These are phyloP conservation scores for Coemansia sp. DNA, from an alignment of 192 early-diverging fungal genomes.

Conservation along the genomic window DNA sequence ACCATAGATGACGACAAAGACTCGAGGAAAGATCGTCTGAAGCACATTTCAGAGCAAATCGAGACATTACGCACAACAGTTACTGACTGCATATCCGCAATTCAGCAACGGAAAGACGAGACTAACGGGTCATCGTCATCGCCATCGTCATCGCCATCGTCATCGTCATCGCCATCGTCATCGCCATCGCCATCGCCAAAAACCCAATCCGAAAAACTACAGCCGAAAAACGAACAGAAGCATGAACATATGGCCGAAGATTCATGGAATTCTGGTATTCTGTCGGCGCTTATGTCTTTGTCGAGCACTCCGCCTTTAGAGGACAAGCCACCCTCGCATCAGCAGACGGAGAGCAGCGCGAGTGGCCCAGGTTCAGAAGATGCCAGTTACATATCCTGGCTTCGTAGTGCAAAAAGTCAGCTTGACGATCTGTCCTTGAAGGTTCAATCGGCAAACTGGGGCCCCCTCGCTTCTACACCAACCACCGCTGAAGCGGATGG, in stretches of 20 bases:
- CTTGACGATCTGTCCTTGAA: conserved; percentile 26
- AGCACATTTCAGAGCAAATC: neutral
- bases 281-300: neutral
- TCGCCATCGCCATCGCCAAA: neutral
- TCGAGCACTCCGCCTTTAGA: neutral
- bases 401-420: conserved; percentile 11
- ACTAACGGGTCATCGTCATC: neutral
- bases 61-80: neutral
- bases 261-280: conserved; percentile 4
- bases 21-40: neutral
- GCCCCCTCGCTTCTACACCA: neutral
- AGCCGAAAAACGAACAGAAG: neutral
- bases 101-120: neutral
- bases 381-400: conserved; percentile 21
- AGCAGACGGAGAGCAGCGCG: neutral
- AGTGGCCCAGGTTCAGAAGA: neutral
- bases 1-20: neutral
- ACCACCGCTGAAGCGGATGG: neutral
- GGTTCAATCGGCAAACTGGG: conserved; percentile 22
- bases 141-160: no score
- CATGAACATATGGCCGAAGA: neutral
- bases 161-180: no score
- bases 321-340: neutral
- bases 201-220: neutral
- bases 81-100: neutral